Percentiles rank a stretch among this genome's conserved stretches.
Conservation (phyloP, 345 rosid genomes). For the Microthlaspi erraticum region DNA sequence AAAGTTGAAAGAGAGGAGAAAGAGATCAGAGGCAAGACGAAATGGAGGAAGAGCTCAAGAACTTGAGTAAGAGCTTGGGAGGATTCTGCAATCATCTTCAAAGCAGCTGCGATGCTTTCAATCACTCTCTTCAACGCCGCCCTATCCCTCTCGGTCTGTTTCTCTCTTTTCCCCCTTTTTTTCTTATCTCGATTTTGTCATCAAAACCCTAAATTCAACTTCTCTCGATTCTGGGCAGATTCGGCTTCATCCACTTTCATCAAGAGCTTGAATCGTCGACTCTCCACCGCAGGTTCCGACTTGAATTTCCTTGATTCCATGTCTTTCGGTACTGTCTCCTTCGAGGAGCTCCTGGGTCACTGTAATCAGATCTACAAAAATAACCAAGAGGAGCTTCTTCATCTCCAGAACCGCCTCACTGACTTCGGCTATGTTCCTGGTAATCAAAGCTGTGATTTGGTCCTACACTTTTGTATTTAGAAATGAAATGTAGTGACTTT, state of each 20-base stretch:
- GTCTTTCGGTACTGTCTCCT: constrained; percentile 83
- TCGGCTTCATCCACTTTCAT: constrained; percentile 84
- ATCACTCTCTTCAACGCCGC: constrained; percentile 74
- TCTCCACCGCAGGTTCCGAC: constrained; percentile 55
- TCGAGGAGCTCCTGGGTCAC: constrained; percentile 85
- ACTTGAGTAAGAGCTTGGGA: constrained; percentile 56
- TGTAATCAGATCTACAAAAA: constrained; percentile 66
- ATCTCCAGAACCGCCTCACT: constrained; percentile 56
- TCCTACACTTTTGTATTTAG: neutral
- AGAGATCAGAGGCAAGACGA: neutral
- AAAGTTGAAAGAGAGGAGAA: constrained; percentile 1
- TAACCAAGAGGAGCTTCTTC: constrained; percentile 55
- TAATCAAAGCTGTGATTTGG: constrained; percentile 23
- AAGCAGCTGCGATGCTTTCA: constrained; percentile 74
- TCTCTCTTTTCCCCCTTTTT: neutral
- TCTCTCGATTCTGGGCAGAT: constrained; percentile 47
- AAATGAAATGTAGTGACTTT: neutral
- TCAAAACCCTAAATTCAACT: constrained; percentile 11
- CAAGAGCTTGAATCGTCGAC: constrained; percentile 70
- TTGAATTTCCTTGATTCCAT: constrained; percentile 70
- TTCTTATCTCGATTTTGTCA: neutral
- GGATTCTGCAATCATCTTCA: constrained; percentile 74
- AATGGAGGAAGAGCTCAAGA: constrained; percentile 65
- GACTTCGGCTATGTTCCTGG: constrained; percentile 57
- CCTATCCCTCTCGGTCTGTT: constrained; percentile 72